Evolutionary conservation across 2,329 filamentous ascomycete species (phyloP).

Genomic region (Beauveria asiatica): DNA sequence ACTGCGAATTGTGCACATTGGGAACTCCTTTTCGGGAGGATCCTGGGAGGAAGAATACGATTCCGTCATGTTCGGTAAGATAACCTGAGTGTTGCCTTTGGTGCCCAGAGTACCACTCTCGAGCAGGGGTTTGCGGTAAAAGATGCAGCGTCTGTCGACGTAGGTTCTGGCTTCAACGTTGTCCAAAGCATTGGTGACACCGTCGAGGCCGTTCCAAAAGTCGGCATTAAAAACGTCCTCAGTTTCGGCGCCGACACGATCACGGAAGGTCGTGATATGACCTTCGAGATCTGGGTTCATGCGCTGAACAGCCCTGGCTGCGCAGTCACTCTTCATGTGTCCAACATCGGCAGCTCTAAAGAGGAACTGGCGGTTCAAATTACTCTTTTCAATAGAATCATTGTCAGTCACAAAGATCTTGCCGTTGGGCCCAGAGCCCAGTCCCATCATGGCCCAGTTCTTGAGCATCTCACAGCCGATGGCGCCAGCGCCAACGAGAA

Average conservation of each 20-base stretch:
- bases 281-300: conserved; percentile 93
- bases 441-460: conserved; percentile 98
- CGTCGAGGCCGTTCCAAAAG: conserved; percentile 82
- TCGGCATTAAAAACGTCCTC: conserved; percentile 90
- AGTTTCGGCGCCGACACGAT: conserved; percentile 84
- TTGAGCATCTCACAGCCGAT: conserved; percentile 99
- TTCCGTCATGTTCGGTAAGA: conserved; percentile 84
- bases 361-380: conserved; percentile 92
- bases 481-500: conserved; percentile 90
- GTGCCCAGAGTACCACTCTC: conserved; percentile 98
- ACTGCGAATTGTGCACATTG: conserved; percentile 94
- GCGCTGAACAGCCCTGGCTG: conserved; percentile 75
- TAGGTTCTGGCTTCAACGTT: conserved; percentile 97
- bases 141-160: conserved; percentile 90
- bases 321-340: conserved; percentile 92
- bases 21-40: conserved; percentile 96
- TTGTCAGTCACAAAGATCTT: conserved; percentile 93
- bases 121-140: conserved; percentile 93
- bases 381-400: conserved; percentile 98
- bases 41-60: conserved; percentile 95
- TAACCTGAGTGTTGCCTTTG: conserved; percentile 96
- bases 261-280: conserved; percentile 78
- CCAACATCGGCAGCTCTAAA: conserved; percentile 93
- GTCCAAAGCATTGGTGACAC: conserved; percentile 93
- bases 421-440: conserved; percentile 80